Base-by-base conservation (phyloP, 2,329 filamentous ascomycete species). In the Colletotrichum gloeosporioides region DNA sequence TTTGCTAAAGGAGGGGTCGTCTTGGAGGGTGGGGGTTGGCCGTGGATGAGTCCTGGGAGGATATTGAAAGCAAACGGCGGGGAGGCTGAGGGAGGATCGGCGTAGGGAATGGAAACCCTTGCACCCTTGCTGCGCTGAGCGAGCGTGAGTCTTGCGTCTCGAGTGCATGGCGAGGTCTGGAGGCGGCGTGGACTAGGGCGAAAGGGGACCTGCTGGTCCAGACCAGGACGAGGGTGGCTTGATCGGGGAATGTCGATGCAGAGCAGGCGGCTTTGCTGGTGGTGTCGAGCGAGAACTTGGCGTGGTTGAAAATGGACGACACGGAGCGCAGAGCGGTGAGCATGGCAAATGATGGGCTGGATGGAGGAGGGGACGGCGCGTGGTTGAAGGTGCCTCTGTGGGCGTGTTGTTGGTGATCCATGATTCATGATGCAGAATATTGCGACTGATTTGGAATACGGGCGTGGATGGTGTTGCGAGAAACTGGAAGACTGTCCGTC, bases 21-120 rank as follows among this genome's bases (percentile, higher is more conserved):
- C 27, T 53, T 57, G 71, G 59, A 66, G 71, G 75, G 49, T 75
- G 65, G 75, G 70, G 75, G 71, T 61, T 57, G 62, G 61, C 32
- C 31, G 53, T 76, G 74, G 64, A n/a, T 18, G 15, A 29, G 34
- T 59, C 13, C 6, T 34, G 22, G 49, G 29, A 25, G 22, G 71
- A 31, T 39, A 53, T 71, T 34, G 44, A 71, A 32, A 67, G 61
- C 75, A 74, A 66, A 74, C 61, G 16, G 66, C 61, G 67, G 65
- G 62, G 71, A 75, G 75, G 66, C 75, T 67, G 65, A 71, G 66
- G 44, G 39, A 34, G 49, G 66, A 71, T 75, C 75, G 66, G 61
- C 67, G 62, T 71, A 70, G 64, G 59, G 73, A 25, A 73, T 16
- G 49, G 27, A 31, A 65, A 76, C 49, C 70, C 55, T 63, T 53